These are phyloP conservation scores for Lepidium aucheri DNA, from an alignment of 345 rosid genomes.

Conservation along the genomic window DNA sequence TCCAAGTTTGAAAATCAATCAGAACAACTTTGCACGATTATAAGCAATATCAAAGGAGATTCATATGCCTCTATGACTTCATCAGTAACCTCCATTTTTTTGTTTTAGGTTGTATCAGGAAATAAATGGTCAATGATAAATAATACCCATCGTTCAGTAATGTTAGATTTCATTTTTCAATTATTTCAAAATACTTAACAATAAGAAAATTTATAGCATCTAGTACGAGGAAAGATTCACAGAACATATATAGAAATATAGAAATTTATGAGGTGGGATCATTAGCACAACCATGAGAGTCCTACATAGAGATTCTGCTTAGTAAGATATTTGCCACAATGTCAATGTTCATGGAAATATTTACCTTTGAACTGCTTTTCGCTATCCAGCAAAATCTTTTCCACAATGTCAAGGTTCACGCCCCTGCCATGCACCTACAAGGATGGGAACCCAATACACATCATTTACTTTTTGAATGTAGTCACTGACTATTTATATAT, in stretches of 20 bases:
- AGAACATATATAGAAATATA: background rate
- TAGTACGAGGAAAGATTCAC: background rate
- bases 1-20: background rate
- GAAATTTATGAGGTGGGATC: background rate
- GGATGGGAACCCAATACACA: background rate
- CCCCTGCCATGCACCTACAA: constrained; percentile 81
- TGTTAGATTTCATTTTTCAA: constrained; percentile 4
- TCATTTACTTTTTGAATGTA: background rate
- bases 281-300: background rate
- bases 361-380: constrained; percentile 61
- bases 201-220: background rate
- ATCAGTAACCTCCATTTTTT: background rate
- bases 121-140: background rate
- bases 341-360: background rate
- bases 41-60: background rate
- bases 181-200: background rate
- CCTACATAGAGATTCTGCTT: background rate
- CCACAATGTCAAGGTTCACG: constrained; percentile 62
- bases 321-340: background rate
- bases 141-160: background rate
- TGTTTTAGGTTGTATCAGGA: background rate
- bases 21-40: background rate
- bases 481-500: background rate
- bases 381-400: constrained; percentile 56
- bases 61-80: constrained; percentile 1